Conservation (phyloP, 176 grass and related monocot species). For the Poa pratensis region DNA sequence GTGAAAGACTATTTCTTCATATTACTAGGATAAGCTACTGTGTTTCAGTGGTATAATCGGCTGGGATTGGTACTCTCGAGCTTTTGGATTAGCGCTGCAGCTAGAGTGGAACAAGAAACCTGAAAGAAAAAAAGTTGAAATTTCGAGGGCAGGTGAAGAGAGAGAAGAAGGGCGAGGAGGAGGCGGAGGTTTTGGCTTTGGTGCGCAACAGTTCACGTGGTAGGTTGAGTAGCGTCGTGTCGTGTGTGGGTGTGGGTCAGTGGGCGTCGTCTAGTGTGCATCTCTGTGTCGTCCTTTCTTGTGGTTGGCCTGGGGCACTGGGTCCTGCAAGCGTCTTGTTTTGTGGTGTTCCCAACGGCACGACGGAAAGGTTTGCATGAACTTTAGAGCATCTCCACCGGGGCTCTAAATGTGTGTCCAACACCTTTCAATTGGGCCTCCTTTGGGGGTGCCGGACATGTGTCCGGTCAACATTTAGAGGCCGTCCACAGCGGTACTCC, state of each 20-base stretch:
- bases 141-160: neutral
- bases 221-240: conserved; percentile 22
- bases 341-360: neutral
- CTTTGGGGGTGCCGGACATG: too few relatives aligned
- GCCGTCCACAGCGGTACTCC: too few relatives aligned
- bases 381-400: too few relatives aligned
- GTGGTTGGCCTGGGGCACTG: neutral
- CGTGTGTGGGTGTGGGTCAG: conserved; percentile 20
- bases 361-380: neutral
- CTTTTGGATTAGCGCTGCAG: neutral
- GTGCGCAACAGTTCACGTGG: conserved; percentile 20
- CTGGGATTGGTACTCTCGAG: neutral
- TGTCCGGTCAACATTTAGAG: too few relatives aligned
- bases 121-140: neutral
- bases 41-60: neutral
- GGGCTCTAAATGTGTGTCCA: too few relatives aligned
- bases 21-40: neutral
- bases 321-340: neutral
- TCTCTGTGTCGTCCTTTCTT: neutral
- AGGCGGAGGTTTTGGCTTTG: conserved; percentile 15
- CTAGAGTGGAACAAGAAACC: neutral
- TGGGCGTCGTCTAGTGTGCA: conserved; percentile 23
- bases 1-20: too few relatives aligned
- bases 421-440: too few relatives aligned
- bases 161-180: neutral